These are phyloP conservation scores for Nakazawaea holstii DNA, from an alignment of 805 yeast species.

Conservation along the genomic window DNA sequence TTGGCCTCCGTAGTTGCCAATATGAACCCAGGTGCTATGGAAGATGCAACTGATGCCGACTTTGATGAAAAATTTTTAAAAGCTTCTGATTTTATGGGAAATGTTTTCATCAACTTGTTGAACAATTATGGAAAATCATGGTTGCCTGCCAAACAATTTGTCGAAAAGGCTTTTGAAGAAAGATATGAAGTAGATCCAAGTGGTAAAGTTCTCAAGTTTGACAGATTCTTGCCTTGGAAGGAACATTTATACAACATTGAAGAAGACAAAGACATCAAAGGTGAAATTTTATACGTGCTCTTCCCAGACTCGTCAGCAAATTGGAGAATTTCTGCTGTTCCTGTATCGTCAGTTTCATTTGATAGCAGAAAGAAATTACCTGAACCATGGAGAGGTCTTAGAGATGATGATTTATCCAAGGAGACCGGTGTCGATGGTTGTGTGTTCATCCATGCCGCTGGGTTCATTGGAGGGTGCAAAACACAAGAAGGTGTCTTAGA, in stretches of 20 bases:
- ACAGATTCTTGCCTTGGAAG: slow-evolving; percentile 90
- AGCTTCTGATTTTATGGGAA: slow-evolving; percentile 82
- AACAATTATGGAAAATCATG: slow-evolving; percentile 76
- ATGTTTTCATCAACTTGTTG: slow-evolving; percentile 63
- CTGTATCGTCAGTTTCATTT: slow-evolving; percentile 73
- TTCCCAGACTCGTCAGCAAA: slow-evolving; percentile 67
- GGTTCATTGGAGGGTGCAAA: slow-evolving; percentile 93
- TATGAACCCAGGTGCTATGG: slow-evolving; percentile 84
- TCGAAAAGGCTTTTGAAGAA: slow-evolving; percentile 59
- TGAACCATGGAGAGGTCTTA: slow-evolving; percentile 89
- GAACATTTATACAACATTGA: slow-evolving; percentile 82
- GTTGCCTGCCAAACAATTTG: slow-evolving; percentile 84
- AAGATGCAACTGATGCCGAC: slow-evolving; percentile 56
- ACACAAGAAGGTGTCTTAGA: slow-evolving; percentile 71
- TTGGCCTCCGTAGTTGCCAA: slow-evolving; percentile 74
- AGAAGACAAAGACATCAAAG: slow-evolving; percentile 46
- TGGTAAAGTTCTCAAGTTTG: slow-evolving; percentile 71
- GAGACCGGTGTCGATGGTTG: slow-evolving; percentile 81
- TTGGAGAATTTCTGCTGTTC: slow-evolving; percentile 91
- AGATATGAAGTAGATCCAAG: slow-evolving; percentile 57
- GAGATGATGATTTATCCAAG: slow-evolving; percentile 77
- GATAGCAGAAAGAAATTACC: slow-evolving; percentile 85
- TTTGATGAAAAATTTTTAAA: slow-evolving; percentile 60
- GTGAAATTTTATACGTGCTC: slow-evolving; percentile 66
- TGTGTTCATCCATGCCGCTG: slow-evolving; percentile 91